Base-by-base conservation (phyloP, 2,329 filamentous ascomycete genomes). In the Curvularia lunata region DNA sequence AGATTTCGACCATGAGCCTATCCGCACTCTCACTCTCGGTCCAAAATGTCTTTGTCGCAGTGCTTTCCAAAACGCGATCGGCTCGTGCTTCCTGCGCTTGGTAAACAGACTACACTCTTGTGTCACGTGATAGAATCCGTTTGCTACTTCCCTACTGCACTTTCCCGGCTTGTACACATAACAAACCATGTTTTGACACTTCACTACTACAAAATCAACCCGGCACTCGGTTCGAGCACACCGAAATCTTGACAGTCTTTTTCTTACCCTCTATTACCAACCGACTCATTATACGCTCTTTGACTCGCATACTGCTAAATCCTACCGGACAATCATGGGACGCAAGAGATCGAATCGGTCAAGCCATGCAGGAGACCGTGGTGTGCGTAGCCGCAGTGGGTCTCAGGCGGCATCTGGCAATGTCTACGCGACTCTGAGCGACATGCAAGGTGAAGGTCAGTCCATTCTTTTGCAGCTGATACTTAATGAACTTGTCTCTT, bases 251-350 rank as follows among this genome's bases (percentile, higher is more conserved):
- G 5, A 13, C 34, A 28, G 16, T 34, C 28, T 34, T 48, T 1
- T 30, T 3, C 18, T 23, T 43, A 2, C 27, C 30, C 2, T 30
- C 18, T 45, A 32, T 43, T 25, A 1, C 38, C 47, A 5, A 23
- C 2, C 12, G 10, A 13, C 23, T 37, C 13, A 47, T 18, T 19
- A 25, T 27, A 10, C 30, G 41, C 13, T 5, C 10, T 6, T 7
- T 41, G 23, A n/a, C 13, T 49, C 8, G 23, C 38, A 8, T 28
- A n/a, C 1, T 55, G n/a, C 37, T 34, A 13, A 5, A 50, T 38
- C 6, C 25, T 32, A 40, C 13, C 23, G 30, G 21, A 2, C 51
- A 56, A 66, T 19, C 41, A 67, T 69, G 66, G 52, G 25, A 4
- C 61, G 32, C 16, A 43, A n/a, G 40, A 57, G 10, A 4, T 18